These are phyloP conservation scores for Hypoxylon intermedium DNA, from an alignment of 495 filamentous ascomycete genomes.

Conservation along the genomic window DNA sequence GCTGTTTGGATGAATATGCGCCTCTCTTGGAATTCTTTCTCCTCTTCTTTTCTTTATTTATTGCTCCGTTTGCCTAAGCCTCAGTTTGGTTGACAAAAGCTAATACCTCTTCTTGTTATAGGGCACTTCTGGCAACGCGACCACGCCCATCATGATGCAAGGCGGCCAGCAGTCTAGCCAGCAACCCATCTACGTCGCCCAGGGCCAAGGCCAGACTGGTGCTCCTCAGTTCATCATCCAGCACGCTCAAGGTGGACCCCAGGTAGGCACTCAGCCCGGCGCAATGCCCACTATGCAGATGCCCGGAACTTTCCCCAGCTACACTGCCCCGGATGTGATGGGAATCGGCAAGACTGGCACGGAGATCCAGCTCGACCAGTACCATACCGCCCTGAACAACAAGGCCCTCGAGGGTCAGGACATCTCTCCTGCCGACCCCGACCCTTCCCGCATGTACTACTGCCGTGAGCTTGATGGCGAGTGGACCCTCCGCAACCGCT, in stretches of 20 bases:
- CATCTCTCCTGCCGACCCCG: conserved; percentile 59
- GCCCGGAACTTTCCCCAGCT: conserved; percentile 9
- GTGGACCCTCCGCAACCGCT: conserved; percentile 56
- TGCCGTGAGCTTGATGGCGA: conserved; percentile 56
- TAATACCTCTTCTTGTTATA: conserved; percentile 27
- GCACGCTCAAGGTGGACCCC: conserved; percentile 18
- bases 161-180: conserved; percentile 17
- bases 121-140: conserved; percentile 20
- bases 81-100: conserved; percentile 19
- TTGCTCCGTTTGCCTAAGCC: conserved; percentile 1
- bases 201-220: conserved; percentile 6
- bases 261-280: conserved; percentile 18
- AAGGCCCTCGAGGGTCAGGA: conserved; percentile 56
- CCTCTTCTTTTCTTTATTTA: conserved; percentile 4
- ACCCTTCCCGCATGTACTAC: conserved; percentile 60
- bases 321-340: conserved; percentile 40
- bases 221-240: neutral
- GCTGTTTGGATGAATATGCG: conserved; percentile 3
- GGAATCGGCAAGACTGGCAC: conserved; percentile 51
- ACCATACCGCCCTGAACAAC: conserved; percentile 49
- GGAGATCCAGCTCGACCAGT: conserved; percentile 48
- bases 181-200: conserved; percentile 16
- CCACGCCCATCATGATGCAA: conserved; percentile 27
- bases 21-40: neutral
- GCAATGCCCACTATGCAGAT: neutral